Evolutionary conservation across 1,284 basidiomycete species (phyloP).

Genomic region (Rhodofomes roseus): DNA sequence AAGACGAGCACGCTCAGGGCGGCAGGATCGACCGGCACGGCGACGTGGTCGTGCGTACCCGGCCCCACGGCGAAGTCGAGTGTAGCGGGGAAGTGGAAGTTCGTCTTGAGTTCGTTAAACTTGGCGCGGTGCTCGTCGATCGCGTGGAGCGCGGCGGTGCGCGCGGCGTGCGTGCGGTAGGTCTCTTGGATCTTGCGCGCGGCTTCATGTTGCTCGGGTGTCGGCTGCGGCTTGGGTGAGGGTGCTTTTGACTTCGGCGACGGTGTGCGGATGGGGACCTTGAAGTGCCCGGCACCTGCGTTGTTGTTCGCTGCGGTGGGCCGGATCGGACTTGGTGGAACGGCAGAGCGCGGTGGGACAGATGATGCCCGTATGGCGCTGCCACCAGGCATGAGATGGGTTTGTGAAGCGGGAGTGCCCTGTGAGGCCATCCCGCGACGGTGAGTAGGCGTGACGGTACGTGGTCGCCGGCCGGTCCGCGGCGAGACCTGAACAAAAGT

Average conservation of each 20-base stretch:
- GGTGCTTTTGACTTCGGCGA: background rate
- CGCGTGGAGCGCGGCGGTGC: slow-evolving; percentile 2
- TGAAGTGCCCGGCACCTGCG: background rate
- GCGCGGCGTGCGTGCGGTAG: slow-evolving; percentile 5
- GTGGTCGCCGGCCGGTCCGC: background rate
- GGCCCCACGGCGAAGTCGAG: slow-evolving; percentile 4
- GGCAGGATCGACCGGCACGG: background rate
- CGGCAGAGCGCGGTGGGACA: background rate
- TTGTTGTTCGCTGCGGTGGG: background rate
- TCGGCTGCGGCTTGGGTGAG: background rate
- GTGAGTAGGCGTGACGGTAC: background rate
- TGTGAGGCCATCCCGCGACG: background rate
- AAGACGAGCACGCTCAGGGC: background rate
- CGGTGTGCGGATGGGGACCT: slow-evolving; percentile 2
- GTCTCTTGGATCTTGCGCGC: slow-evolving; percentile 6
- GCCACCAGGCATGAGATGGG: background rate
- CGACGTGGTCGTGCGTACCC: background rate
- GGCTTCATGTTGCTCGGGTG: slow-evolving; percentile 7
- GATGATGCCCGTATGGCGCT: background rate
- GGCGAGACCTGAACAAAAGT: background rate
- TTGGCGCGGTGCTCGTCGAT: slow-evolving; percentile 2
- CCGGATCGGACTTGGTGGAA: background rate
- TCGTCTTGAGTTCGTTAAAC: slow-evolving; percentile 1
- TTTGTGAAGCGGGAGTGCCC: background rate
- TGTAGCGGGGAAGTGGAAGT: slow-evolving; percentile 2